These are phyloP conservation scores for Diaporthe sp. DNA, from an alignment of 2,329 filamentous ascomycete genomes.

Conservation along the genomic window DNA sequence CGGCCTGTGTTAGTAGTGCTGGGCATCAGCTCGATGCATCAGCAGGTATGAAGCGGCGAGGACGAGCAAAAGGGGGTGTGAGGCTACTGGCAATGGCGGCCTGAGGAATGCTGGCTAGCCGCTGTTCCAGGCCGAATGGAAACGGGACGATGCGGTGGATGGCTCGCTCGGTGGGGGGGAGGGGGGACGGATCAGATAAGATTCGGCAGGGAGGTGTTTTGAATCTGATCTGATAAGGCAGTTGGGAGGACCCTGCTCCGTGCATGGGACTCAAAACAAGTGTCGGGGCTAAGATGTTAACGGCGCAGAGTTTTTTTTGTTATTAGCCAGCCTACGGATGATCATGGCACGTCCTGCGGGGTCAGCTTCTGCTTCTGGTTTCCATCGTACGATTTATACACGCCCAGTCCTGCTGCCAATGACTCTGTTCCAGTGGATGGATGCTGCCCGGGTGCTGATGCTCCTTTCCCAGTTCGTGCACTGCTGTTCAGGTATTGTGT, in stretches of 20 bases:
- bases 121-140: not conserved
- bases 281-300: not conserved
- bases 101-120: not conserved
- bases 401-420: not conserved
- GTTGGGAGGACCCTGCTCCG: conserved; percentile 14
- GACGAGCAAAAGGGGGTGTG: not conserved
- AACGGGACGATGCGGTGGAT: conserved; percentile 3
- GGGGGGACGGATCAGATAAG: conserved; percentile 27
- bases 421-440: conserved; percentile 6
- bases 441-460: not conserved
- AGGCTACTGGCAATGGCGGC: not conserved
- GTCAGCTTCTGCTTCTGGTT: not conserved
- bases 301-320: conserved; percentile 7
- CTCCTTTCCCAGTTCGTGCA: not conserved
- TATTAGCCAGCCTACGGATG: not conserved
- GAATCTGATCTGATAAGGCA: conserved; percentile 22
- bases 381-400: not conserved
- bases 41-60: not conserved
- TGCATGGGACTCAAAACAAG: conserved; percentile 9
- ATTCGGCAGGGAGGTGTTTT: conserved; percentile 18
- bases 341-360: not conserved
- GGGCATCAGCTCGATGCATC: not conserved
- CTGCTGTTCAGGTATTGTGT: not conserved
- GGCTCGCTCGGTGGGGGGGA: not conserved
- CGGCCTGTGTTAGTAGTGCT: not conserved